Evolutionary conservation across 805 yeast species (phyloP), one percentile per base, ranked within the genome.

Genomic region (Soucietia sequanensis): DNA sequence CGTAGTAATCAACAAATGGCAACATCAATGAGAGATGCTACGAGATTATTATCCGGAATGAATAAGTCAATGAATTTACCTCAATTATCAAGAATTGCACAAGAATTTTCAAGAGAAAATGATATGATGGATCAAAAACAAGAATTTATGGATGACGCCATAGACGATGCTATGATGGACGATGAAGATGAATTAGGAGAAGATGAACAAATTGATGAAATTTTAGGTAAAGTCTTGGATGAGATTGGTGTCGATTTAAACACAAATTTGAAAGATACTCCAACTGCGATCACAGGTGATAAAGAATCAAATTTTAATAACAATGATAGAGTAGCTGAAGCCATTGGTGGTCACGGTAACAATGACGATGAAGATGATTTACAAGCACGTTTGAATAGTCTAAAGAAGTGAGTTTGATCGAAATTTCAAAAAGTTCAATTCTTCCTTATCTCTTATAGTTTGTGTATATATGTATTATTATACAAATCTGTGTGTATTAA

Each of bases 121-220:
- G 99, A 95, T 56, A 68, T 95, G 49, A 93, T 93, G 98, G 97
- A 91, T 60, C 99, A 93, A 65, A 82, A 95, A 53, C 98, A 95
- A 60, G 99, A 95, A 58, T 87, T 95, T 78, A 93, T 93, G 84
- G 99, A 93, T 56, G 99, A 93, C 56, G 95, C 96, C 13, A 83
- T 93, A 50, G 99, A 93, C 56, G 96, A 91, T 58, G 85, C 93
- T 13, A 88, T 93, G 93, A 95, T 84, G 35, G 88, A 82, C 51
- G 97, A 87, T 50, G 69, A 62, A 18, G 57, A 50, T 26, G 79
- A 86, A 38, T 84, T 81, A 46, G 88, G 76, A 16, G 95, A 85
- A 41, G 95, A 84, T 43, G 93, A 84, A 46, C 95, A 90, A 58
- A 83, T 84, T 3, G 96, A 90, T 53, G 96, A 89, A 51, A 84